A percentile compares a stretch with the other conserved stretches of the same genome.
Conservation (phyloP, 805 yeast genomes). For the Schwanniomyces yamadae region DNA sequence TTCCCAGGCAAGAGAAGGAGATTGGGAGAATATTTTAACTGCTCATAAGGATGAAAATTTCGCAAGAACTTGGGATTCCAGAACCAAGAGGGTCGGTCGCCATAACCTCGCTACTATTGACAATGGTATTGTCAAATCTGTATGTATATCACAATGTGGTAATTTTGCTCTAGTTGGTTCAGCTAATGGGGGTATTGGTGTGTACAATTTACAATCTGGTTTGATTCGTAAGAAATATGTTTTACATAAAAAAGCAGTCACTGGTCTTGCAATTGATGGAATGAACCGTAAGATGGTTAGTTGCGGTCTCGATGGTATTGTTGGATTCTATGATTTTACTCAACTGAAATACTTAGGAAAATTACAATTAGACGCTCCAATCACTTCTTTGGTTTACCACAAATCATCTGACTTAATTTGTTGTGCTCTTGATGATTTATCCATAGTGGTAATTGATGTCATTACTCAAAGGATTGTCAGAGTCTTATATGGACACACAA, state of each 20-base stretch:
- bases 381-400: slow-evolving; percentile 76
- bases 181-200: slow-evolving; percentile 77
- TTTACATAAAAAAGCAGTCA: slow-evolving; percentile 74
- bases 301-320: slow-evolving; percentile 82
- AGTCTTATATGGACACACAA: slow-evolving; percentile 84
- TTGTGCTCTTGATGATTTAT: slow-evolving; percentile 79
- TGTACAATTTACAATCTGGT: slow-evolving; percentile 93
- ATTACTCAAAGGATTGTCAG: slow-evolving; percentile 81
- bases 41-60: slow-evolving; percentile 79
- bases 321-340: slow-evolving; percentile 84
- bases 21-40: slow-evolving; percentile 92
- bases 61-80: slow-evolving; percentile 91
- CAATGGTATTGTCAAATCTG: slow-evolving; percentile 69
- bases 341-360: slow-evolving; percentile 66
- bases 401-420: slow-evolving; percentile 83
- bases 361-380: slow-evolving; percentile 69
- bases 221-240: slow-evolving; percentile 64
- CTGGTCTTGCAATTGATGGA: slow-evolving; percentile 87
- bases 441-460: slow-evolving; percentile 79
- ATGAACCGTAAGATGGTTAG: slow-evolving; percentile 88
- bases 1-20: slow-evolving; percentile 73
- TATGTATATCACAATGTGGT: slow-evolving; percentile 87
- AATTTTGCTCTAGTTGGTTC: slow-evolving; percentile 94
- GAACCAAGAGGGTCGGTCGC: slow-evolving; percentile 75
- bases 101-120: slow-evolving; percentile 73